Conservation (phyloP, 306 rosid genomes). For the Rosa lucieae region DNA sequence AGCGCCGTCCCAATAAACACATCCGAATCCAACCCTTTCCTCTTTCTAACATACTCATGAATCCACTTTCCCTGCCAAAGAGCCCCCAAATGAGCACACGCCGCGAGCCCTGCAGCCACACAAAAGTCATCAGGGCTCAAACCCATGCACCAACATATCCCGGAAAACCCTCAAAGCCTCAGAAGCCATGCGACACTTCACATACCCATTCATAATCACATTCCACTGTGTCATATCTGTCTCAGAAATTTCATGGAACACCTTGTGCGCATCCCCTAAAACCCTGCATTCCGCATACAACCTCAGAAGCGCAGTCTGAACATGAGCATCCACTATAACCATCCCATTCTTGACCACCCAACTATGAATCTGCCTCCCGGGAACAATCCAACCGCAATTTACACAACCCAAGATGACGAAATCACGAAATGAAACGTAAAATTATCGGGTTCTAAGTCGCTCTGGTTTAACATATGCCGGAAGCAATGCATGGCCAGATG, state of each 20-base stretch:
- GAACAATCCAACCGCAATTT: too few species aligned
- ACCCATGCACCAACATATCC: constrained; percentile 23
- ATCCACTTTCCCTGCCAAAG: constrained; percentile 44
- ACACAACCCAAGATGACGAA: too few species aligned
- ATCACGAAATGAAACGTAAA: too few species aligned
- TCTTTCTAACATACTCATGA: constrained; percentile 34
- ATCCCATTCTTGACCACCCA: too few species aligned
- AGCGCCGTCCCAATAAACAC: constrained; percentile 36
- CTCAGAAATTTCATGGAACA: constrained; percentile 46
- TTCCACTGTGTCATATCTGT: constrained; percentile 39
- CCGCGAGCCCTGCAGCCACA: constrained; percentile 33
- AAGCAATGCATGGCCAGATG: too few species aligned
- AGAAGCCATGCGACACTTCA: constrained; percentile 26
- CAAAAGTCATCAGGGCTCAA: constrained; percentile 40
- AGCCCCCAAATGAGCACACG: constrained; percentile 43
- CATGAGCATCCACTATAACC: too few species aligned
- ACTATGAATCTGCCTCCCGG: too few species aligned
- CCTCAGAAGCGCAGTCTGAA: constrained; percentile 29
- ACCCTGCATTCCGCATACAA: constrained; percentile 25
- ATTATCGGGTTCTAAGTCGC: too few species aligned
- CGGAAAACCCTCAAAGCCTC: constrained; percentile 33
- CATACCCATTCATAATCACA: constrained; percentile 42
- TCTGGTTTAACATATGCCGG: too few species aligned
- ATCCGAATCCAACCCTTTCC: constrained; percentile 29
- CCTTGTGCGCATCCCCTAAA: constrained; percentile 28